phyloP scores from a whole-genome alignment of 2,329 filamentous ascomycete species.

The Sordariomycetes sp. region DNA sequence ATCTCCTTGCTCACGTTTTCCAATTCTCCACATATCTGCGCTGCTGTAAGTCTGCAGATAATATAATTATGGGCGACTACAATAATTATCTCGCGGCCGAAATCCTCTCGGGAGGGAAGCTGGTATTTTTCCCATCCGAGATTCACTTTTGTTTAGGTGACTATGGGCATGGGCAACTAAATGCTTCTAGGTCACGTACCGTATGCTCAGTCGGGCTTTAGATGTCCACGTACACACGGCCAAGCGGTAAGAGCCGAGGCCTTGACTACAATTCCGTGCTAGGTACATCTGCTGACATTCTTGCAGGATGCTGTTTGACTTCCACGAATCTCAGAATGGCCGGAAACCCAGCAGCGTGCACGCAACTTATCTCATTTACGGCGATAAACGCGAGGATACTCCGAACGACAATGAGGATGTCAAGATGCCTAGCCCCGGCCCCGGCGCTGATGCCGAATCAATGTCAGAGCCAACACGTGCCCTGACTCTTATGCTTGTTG shows the following conservation, averaged over 20 bases:
- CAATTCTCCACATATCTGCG: not conserved
- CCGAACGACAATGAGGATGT: constrained; percentile 45
- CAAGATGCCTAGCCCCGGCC: constrained; percentile 55
- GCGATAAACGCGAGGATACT: constrained; percentile 35
- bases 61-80: constrained; percentile 35
- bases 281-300: not conserved
- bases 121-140: constrained; percentile 36
- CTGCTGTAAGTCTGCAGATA: not conserved
- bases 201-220: constrained; percentile 66
- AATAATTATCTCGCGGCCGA: constrained; percentile 61
- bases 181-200: constrained; percentile 63
- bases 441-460: constrained; percentile 30
- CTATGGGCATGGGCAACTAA: not conserved
- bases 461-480: constrained; percentile 36
- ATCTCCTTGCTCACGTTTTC: not conserved
- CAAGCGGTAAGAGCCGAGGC: constrained; percentile 54
- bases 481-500: constrained; percentile 51
- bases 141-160: not conserved
- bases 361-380: constrained; percentile 84
- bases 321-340: constrained; percentile 63
- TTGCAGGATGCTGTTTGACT: constrained; percentile 72
- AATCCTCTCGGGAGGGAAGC: constrained; percentile 61
- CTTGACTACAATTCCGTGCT: not conserved
- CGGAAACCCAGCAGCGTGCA: constrained; percentile 64
- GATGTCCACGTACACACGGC: constrained; percentile 77